Evolutionary conservation across 78 protist genomes (phyloP).

Genomic region (Speleostelium caveatum): DNA sequence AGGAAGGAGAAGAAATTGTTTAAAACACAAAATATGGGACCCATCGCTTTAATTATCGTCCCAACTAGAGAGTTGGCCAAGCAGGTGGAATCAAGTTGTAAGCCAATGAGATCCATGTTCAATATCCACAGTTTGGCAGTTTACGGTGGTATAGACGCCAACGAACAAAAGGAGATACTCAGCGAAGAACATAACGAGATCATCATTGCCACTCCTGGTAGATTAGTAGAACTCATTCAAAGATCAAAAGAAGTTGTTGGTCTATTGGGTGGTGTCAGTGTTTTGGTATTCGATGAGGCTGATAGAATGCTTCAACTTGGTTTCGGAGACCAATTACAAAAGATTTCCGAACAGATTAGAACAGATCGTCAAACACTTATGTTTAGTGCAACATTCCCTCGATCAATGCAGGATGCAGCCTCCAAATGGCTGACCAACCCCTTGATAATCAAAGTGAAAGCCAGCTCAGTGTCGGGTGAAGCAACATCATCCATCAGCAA

Average conservation of each 20-base stretch:
- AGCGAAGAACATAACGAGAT: constrained; percentile 94
- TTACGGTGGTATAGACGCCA: constrained; percentile 98
- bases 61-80: constrained; percentile 99
- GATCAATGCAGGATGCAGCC: constrained; percentile 96
- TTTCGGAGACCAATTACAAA: constrained; percentile 95
- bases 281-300: constrained; percentile 98
- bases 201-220: constrained; percentile 95
- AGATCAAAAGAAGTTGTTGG: constrained; percentile 84
- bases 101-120: constrained; percentile 89
- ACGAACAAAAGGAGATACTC: constrained; percentile 93
- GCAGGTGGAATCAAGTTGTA: constrained; percentile 95
- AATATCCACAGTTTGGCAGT: constrained; percentile 85
- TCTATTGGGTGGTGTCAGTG: constrained; percentile 74
- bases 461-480: constrained; percentile 34
- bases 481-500: constrained; percentile 32
- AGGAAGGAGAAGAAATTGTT: not conserved
- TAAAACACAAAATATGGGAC: constrained; percentile 87
- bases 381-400: constrained; percentile 99
- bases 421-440: constrained; percentile 90
- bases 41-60: constrained; percentile 93
- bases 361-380: constrained; percentile 96
- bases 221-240: constrained; percentile 94
- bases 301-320: constrained; percentile 98
- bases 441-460: constrained; percentile 78
- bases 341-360: constrained; percentile 86